Conservation (phyloP, 495 filamentous ascomycete species). For the Tuber borchii region DNA sequence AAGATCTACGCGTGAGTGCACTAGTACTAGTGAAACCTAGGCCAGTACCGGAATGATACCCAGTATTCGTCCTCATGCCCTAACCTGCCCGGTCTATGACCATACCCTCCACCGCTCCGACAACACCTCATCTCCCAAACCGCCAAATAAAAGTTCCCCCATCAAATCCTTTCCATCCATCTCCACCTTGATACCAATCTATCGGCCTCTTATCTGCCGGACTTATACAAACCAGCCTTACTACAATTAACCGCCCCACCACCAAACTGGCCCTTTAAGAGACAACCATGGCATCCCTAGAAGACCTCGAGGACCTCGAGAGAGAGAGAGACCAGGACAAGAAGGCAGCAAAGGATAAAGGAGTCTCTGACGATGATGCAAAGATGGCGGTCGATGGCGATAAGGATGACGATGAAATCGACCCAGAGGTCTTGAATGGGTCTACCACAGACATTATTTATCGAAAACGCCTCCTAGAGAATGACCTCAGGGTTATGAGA, state of each 20-base stretch:
- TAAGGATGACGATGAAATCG: slow-evolving; percentile 71
- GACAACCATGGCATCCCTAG: slow-evolving; percentile 68
- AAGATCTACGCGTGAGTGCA: slow-evolving; percentile 14
- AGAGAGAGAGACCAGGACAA: slow-evolving; percentile 68
- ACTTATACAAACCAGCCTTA: slow-evolving; percentile 1
- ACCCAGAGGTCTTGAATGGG: slow-evolving; percentile 81
- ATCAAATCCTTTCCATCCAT: slow-evolving; percentile 3
- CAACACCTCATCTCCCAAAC: slow-evolving; percentile 6
- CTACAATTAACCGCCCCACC: slow-evolving; percentile 5
- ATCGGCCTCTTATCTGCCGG: slow-evolving; percentile 18
- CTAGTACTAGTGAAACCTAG: not conserved
- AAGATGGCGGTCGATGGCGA: slow-evolving; percentile 81
- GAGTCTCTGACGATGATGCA: slow-evolving; percentile 61
- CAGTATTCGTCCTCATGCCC: not conserved
- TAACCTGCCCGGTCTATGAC: slow-evolving; percentile 1
- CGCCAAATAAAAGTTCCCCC: not conserved
- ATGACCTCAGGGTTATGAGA: slow-evolving; percentile 96
- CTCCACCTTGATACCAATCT: slow-evolving; percentile 3
- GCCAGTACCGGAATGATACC: no score
- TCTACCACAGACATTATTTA: slow-evolving; percentile 91
- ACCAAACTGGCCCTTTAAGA: slow-evolving; percentile 10
- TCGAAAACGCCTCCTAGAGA: slow-evolving; percentile 80
- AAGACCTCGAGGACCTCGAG: slow-evolving; percentile 66
- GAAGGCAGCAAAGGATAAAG: slow-evolving; percentile 58
- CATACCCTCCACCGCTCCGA: slow-evolving; percentile 5